Percentiles rank a stretch among this genome's conserved stretches.
Evolutionary conservation across 495 filamentous ascomycete species (phyloP).

Genomic region (Niebla homalea): DNA sequence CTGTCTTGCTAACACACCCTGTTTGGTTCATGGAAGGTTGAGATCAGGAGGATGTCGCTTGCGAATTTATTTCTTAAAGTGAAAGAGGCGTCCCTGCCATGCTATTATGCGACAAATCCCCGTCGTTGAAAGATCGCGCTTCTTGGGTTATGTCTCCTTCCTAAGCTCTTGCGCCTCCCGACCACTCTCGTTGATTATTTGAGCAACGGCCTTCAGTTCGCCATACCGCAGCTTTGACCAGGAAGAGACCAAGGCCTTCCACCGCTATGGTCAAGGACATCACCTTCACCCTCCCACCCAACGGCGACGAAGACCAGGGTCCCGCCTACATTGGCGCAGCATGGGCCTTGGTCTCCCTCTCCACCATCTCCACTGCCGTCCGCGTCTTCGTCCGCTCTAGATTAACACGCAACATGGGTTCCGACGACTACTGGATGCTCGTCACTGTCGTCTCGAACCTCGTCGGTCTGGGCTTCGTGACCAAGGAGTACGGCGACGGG

Average conservation of each 20-base stretch:
- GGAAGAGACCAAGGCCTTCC: not conserved
- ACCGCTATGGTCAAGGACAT: not conserved
- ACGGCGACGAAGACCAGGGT: slow-evolving; percentile 1
- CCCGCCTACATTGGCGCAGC: not conserved
- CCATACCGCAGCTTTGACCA: too few species aligned
- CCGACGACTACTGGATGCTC: slow-evolving; percentile 9
- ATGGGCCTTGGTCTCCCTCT: slow-evolving; percentile 2
- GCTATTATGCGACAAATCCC: too few species aligned
- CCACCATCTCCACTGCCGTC: slow-evolving; percentile 1
- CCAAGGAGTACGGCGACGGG: slow-evolving; percentile 1
- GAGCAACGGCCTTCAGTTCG: too few species aligned
- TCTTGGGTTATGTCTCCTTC: too few species aligned
- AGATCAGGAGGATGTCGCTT: too few species aligned
- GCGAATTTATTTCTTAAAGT: too few species aligned
- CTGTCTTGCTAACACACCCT: too few species aligned
- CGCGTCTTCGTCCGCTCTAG: slow-evolving; percentile 2
- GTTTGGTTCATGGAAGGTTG: too few species aligned
- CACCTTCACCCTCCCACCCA: not conserved
- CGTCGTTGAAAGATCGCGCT: too few species aligned
- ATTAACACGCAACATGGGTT: slow-evolving; percentile 8
- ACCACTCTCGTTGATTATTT: too few species aligned
- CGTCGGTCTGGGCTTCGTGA: slow-evolving; percentile 4
- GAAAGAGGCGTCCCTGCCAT: too few species aligned
- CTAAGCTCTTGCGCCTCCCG: too few species aligned
- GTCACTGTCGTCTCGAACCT: slow-evolving; percentile 2